Evolutionary conservation across 1,139 yeast genomes (phyloP).

Genomic region (Nematodospora anomalae): DNA sequence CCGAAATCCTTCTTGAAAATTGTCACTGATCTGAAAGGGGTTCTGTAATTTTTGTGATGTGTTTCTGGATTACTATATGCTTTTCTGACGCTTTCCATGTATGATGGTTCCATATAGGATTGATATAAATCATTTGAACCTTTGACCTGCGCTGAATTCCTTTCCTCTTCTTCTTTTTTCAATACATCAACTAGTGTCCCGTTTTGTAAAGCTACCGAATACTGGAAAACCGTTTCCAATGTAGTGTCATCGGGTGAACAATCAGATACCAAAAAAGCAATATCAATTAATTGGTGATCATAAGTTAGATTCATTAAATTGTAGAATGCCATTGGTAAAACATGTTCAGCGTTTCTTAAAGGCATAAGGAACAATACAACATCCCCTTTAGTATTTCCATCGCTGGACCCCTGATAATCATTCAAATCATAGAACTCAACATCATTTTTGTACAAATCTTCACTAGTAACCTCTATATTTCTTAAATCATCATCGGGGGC

Average conservation of each 20-base stretch:
- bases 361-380: slow-evolving; percentile 74
- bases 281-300: slow-evolving; percentile 76
- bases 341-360: slow-evolving; percentile 76
- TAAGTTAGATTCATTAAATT: slow-evolving; percentile 84
- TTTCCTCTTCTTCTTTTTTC: slow-evolving; percentile 38
- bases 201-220: slow-evolving; percentile 65
- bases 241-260: slow-evolving; percentile 78
- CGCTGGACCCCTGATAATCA: slow-evolving; percentile 53
- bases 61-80: slow-evolving; percentile 61
- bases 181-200: slow-evolving; percentile 60
- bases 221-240: slow-evolving; percentile 63
- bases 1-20: slow-evolving; percentile 85
- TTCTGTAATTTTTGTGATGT: slow-evolving; percentile 58
- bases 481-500: slow-evolving; percentile 5
- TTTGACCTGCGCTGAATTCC: slow-evolving; percentile 27
- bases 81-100: slow-evolving; percentile 53
- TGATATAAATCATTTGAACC: slow-evolving; percentile 65
- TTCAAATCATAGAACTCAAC: slow-evolving; percentile 65
- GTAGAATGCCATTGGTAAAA: slow-evolving; percentile 79
- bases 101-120: slow-evolving; percentile 67
- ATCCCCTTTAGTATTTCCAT: slow-evolving; percentile 60
- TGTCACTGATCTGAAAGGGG: slow-evolving; percentile 75
- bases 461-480: slow-evolving; percentile 13
- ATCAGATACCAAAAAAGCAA: slow-evolving; percentile 84
- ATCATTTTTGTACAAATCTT: slow-evolving; percentile 26